Evolutionary conservation across 352 stramenopile species (phyloP), one percentile per base, ranked within the genome.

Genomic region (Phytophthora litchii): DNA sequence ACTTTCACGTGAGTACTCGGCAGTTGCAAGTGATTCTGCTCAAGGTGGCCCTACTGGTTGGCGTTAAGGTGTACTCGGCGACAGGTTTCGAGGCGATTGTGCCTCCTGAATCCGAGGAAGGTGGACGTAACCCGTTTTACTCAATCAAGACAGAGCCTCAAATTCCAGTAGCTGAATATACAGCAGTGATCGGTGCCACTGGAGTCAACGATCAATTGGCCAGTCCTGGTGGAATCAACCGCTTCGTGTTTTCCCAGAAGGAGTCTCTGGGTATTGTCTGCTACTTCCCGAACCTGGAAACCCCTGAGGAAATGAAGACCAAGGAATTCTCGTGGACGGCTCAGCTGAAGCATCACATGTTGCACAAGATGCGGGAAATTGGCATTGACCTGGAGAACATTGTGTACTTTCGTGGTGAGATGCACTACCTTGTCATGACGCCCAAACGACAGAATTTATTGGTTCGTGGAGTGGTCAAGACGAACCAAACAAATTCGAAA

Each of bases 391-490:
- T 90, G 3, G 83, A 93, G 61, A 91, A 91, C 47, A 79, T 90
- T 35, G 82, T 92, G 64, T 94, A 94, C 68, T 89, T 91, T 63
- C 78, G 80, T 13, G 84, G 83, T 23, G 80, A 89, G 53, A 89
- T 89, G 69, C 84, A 94, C 60, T 94, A 94, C 54, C 55, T 94
- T 10, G 84, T 94, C 2, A 91, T 90, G 78, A 92, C 82, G 0
- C 78, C 82, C 1, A 88, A 86, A 60, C 69, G 75, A 3, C 65
- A 80, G 25, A 91, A 88, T 45, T 51, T 91, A 25, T 12, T 91
- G 14, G 55, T 79, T 12, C 67, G 77, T 16, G 79, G 76, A 11
- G 79, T 91, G 42, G 51, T 91, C n/a, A 82, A 79, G 46, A 62
- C 70, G 42, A 83, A 89, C 58, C 79, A 85, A 53, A 53, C 68